These are phyloP conservation scores for Russula griseocarnosa DNA, from an alignment of 768 basidiomycete species.

Conservation along the genomic window DNA sequence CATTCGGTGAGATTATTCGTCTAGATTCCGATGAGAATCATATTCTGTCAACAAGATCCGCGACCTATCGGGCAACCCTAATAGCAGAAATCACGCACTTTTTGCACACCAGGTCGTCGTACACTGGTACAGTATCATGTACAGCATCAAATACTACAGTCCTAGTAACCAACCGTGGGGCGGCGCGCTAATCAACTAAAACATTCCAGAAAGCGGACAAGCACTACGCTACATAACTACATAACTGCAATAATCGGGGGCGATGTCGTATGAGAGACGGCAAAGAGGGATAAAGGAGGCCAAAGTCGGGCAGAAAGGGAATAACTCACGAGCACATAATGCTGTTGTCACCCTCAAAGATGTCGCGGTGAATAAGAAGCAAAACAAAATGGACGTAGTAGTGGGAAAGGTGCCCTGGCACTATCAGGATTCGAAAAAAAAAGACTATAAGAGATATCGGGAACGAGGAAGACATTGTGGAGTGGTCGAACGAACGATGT, in stretches of 20 bases:
- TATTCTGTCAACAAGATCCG: not conserved
- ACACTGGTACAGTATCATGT: not conserved
- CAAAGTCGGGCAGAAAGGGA: constrained; percentile 23
- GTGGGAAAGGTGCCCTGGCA: constrained; percentile 15
- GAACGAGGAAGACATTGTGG: not conserved
- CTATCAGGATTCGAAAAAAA: not conserved
- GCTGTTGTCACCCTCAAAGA: constrained; percentile 26
- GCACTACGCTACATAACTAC: constrained; percentile 38
- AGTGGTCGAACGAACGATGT: constrained; percentile 1
- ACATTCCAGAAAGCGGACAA: constrained; percentile 27
- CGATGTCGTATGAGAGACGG: constrained; percentile 27
- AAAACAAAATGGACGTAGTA: constrained; percentile 29
- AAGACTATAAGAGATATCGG: constrained; percentile 13
- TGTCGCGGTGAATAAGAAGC: constrained; percentile 29
- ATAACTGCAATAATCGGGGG: constrained; percentile 30
- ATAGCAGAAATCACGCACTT: constrained; percentile 10
- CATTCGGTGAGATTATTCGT: no score
- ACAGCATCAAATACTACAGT: constrained; percentile 1
- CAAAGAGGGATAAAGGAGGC: constrained; percentile 1
- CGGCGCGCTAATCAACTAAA: constrained; percentile 14
- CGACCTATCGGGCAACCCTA: not conserved
- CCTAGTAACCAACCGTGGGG: constrained; percentile 6
- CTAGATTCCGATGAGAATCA: not conserved
- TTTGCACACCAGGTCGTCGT: not conserved
- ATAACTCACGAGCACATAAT: constrained; percentile 16